Conservation (phyloP, 306 rosid genomes). For the Erythrophleum fordii region DNA sequence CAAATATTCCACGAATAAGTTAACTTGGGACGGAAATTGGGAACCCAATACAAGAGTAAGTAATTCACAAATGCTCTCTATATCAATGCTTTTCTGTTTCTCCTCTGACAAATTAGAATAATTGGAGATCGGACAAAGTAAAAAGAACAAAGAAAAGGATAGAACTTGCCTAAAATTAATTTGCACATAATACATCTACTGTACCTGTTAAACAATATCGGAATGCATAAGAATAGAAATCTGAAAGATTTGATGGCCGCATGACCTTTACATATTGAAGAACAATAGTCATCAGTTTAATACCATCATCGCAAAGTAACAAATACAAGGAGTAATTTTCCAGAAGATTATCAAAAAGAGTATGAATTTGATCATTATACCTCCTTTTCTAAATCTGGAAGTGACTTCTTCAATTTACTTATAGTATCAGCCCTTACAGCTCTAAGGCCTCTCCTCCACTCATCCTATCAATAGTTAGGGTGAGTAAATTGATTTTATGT, state of each 20-base stretch:
- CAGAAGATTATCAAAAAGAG: conserved; percentile 15
- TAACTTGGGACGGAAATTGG: conserved; percentile 73
- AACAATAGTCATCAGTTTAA: conserved; percentile 40
- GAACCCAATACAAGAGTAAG: conserved; percentile 87
- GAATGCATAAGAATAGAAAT: conserved; percentile 92
- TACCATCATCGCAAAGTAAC: conserved; percentile 22
- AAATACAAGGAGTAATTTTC: not conserved
- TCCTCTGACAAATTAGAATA: conserved; percentile 67
- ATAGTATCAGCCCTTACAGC: conserved; percentile 83
- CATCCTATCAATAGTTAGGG: conserved; percentile 65
- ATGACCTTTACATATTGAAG: conserved; percentile 63
- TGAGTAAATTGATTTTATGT: conserved; percentile 31
- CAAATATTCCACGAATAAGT: conserved; percentile 76
- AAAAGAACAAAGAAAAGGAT: conserved; percentile 27
- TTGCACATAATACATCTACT: conserved; percentile 26
- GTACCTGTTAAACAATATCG: conserved; percentile 95
- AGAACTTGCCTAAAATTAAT: not conserved
- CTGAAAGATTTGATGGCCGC: conserved; percentile 83
- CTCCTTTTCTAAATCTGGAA: conserved; percentile 95
- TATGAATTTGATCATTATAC: conserved; percentile 45
- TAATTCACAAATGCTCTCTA: conserved; percentile 92
- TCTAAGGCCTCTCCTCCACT: conserved; percentile 96
- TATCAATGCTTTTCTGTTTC: conserved; percentile 98
- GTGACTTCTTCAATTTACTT: conserved; percentile 86
- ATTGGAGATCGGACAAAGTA: conserved; percentile 24